Evolutionary conservation across 2,329 filamentous ascomycete species (phyloP).

Genomic region (Colletotrichum sp.): DNA sequence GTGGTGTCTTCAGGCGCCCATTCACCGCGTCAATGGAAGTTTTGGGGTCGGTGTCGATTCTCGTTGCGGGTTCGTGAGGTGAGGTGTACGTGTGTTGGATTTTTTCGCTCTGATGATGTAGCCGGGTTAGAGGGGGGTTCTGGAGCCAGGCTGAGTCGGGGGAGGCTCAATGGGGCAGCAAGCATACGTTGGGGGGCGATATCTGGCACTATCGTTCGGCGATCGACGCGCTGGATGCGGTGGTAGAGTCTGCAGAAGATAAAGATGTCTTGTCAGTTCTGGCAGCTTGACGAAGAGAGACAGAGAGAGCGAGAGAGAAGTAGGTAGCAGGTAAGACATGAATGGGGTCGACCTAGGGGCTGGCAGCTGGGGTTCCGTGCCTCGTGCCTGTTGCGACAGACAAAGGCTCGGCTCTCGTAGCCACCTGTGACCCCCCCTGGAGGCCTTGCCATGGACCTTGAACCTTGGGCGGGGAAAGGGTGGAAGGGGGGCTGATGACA

Average conservation of each 20-base stretch:
- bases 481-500: slow-evolving; percentile 26
- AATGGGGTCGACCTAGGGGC: not conserved
- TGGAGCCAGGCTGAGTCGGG: not conserved
- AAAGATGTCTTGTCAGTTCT: slow-evolving; percentile 2
- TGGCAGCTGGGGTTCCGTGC: not conserved
- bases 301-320: not conserved
- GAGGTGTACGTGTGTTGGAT: not conserved
- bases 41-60: not conserved
- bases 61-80: not conserved
- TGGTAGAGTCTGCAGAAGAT: slow-evolving; percentile 16
- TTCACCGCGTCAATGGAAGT: slow-evolving; percentile 6
- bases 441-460: not conserved
- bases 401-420: slow-evolving; percentile 10
- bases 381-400: slow-evolving; percentile 11
- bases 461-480: slow-evolving; percentile 8
- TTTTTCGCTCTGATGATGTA: slow-evolving; percentile 6
- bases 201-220: not conserved
- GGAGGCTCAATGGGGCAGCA: not conserved
- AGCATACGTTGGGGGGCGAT: slow-evolving; percentile 8
- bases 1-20: slow-evolving; percentile 12
- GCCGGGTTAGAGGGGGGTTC: not conserved
- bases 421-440: not conserved
- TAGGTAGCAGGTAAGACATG: not conserved
- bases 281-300: not conserved
- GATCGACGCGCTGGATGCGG: not conserved